Base-by-base conservation (phyloP, 2,329 filamentous ascomycete genomes). In the Fusarium pseudonygamai region DNA sequence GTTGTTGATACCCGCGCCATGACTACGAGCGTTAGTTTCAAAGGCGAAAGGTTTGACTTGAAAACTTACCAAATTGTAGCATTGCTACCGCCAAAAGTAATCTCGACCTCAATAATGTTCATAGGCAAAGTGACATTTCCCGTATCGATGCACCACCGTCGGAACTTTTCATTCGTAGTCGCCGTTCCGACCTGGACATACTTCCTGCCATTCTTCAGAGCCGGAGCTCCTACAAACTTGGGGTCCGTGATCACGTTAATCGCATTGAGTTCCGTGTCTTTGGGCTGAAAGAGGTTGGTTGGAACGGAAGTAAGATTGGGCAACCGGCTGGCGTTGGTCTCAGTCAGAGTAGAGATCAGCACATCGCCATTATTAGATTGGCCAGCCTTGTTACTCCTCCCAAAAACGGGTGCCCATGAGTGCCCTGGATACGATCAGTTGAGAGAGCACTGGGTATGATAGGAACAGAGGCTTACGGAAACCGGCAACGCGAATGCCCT, bases 31-130 rank as follows among this genome's bases (percentile, higher is more conserved):
- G 20, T 49, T 30, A 49, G 28, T 13, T 30, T 6, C 6, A 6
- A 45, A 5, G 1, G 0, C 0, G 0, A 7, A 12, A 8, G 6
- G 4, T 0, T n/a, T 4, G 0, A 9, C 3, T 6, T 6, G 1
- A 13, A 22, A 16, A 6, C 46, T 30, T 11, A 49, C 46, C 46
- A 49, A 13, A 49, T 49, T 18, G 46, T 49, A 49, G 28, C 46
- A 13, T 49, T 49, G 20, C 46, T 49, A 18, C 46, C 46, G 1
- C 46, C 46, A 49, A 49, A 49, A 2, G 46, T 49, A 5, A 49
- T 49, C 28, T 49, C 46, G 0, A 49, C 46, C 28, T 49, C 46
- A 5, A 49, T 49, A 7, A 49, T 49, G 22, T 49, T 49, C 46
- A 49, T 49, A 5, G 46, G 46, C 28, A 49, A 13, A n/a, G 46